These are phyloP conservation scores for Phylloporus rhodoxanthus DNA, from an alignment of 768 basidiomycete genomes.

Conservation along the genomic window DNA sequence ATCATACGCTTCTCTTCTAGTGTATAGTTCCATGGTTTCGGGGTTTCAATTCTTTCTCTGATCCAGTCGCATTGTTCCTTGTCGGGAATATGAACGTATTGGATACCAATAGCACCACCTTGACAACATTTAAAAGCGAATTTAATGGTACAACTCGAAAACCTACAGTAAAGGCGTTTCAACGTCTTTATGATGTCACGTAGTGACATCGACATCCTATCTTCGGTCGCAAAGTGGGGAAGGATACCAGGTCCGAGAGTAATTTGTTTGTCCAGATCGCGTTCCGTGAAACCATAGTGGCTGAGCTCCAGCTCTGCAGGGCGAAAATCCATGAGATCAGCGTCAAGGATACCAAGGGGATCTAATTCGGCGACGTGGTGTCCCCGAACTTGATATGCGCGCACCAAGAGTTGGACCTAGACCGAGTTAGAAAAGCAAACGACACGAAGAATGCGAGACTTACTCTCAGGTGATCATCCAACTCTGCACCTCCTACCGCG, in stretches of 20 bases:
- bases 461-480: conserved; percentile 94
- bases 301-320: conserved; percentile 92
- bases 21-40: conserved; percentile 96
- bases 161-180: conserved; percentile 91
- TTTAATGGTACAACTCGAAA: background rate
- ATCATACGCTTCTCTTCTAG: conserved; percentile 99
- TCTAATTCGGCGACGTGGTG: conserved; percentile 96
- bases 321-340: conserved; percentile 71
- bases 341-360: conserved; percentile 87
- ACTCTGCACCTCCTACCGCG: conserved; percentile 61
- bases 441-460: conserved; percentile 10
- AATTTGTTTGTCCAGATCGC: conserved; percentile 92
- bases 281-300: conserved; percentile 91
- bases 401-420: conserved; percentile 94
- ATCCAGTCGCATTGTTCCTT: conserved; percentile 99
- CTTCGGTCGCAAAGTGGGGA: conserved; percentile 87
- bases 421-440: background rate
- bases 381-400: conserved; percentile 98
- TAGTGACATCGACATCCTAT: conserved; percentile 81
- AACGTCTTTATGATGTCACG: conserved; percentile 87
- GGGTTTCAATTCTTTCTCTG: conserved; percentile 89
- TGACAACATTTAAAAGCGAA: conserved; percentile 6
- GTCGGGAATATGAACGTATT: conserved; percentile 95
- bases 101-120: conserved; percentile 86
- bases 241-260: conserved; percentile 93